Evolutionary conservation across 768 basidiomycete species (phyloP), one percentile per base, ranked within the genome.

Genomic region (Hygrophorus russula): DNA sequence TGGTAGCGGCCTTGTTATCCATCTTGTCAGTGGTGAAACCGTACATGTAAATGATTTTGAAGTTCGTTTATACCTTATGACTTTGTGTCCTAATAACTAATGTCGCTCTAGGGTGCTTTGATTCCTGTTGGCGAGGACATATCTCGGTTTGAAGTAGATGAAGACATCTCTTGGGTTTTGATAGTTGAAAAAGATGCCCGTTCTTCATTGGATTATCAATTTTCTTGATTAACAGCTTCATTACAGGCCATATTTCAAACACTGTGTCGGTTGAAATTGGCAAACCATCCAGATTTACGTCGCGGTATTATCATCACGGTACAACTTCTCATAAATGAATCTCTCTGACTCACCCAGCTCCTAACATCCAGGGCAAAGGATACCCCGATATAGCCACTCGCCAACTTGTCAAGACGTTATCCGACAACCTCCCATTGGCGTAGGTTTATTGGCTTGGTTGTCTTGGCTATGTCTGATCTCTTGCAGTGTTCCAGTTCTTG

Each of bases 301-400:
- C 59, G 64, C 30, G 92, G 90, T 1, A 56, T 92, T 14, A 66
- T 91, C 34, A 71, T 94, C 53, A 94, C 92, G 4, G 92, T 88
- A 27, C 40, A 7, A 34, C 20, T 29, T 13, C 41, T 12, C 30
- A 30, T n/a, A 27, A 15, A 44, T 30, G 17, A 28, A 15, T 35
- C 30, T 19, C 13, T 39, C 5, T 17, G 30, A 11, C 28, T 43
- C 24, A 44, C 32, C 14, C 24, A 24, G 24, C 24, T 3, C 24
- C 24, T 24, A 12, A 30, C 24, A 11, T 42, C 8, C 51, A 96
- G 92, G 96, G 96, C 0, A 98, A 96, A 58, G 96, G 96, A 2
- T 98, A 94, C 61, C 96, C 96, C 0, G 96, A 99, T 56, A 62
- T 96, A 3, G 83, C 91, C 2, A 94, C 96, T 0, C 73, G 91